Percentiles rank a stretch among this genome's conserved stretches.
Conservation (phyloP, 2,329 filamentous ascomycete species). For the Epichloe coenophiala region DNA sequence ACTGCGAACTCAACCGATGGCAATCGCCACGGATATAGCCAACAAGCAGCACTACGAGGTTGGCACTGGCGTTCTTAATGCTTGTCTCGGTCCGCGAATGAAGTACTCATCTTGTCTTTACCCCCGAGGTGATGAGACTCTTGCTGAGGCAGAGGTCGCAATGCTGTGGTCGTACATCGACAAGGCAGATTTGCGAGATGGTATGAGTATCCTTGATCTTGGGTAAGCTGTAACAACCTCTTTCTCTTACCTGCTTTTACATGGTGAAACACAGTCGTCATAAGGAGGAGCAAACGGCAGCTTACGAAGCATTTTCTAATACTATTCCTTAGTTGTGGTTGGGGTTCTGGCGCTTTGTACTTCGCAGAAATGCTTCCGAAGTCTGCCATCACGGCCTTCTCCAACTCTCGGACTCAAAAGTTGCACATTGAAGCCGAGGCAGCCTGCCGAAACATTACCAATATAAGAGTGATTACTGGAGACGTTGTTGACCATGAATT, state of each 20-base stretch:
- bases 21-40: slow-evolving; percentile 51
- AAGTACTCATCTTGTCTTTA: slow-evolving; percentile 61
- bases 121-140: slow-evolving; percentile 45
- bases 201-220: slow-evolving; percentile 48
- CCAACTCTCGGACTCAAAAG: slow-evolving; percentile 57
- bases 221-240: slow-evolving; percentile 29
- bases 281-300: neutral
- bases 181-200: slow-evolving; percentile 44
- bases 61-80: slow-evolving; percentile 47
- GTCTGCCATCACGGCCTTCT: slow-evolving; percentile 51
- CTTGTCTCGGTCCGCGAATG: slow-evolving; percentile 53
- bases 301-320: neutral
- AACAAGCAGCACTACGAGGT: slow-evolving; percentile 65
- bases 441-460: slow-evolving; percentile 39
- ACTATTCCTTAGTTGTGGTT: slow-evolving; percentile 41
- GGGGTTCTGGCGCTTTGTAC: slow-evolving; percentile 53
- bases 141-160: slow-evolving; percentile 50
- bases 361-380: slow-evolving; percentile 52
- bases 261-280: neutral
- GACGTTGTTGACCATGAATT: slow-evolving; percentile 56
- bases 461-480: slow-evolving; percentile 51
- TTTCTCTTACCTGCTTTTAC: neutral
- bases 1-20: slow-evolving; percentile 48
- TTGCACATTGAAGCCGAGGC: slow-evolving; percentile 50
- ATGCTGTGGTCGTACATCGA: slow-evolving; percentile 53